Conservation (phyloP, 306 rosid genomes). For the Prunus persica region Prunus_persica_NCBIv2 NC_034014.1:21243501-21244000, state of each 20-base stretch:
- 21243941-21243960: no score
- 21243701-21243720: slow-evolving; percentile 92
- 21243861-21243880: no score
- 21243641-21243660: slow-evolving; percentile 56
- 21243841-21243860: slow-evolving; percentile 73
- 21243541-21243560: slow-evolving; percentile 92
- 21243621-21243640: slow-evolving; percentile 83
- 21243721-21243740: slow-evolving; percentile 77
- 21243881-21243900: no score
- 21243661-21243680: slow-evolving; percentile 57
- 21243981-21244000: no score
- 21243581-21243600: slow-evolving; percentile 34
- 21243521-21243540: slow-evolving; percentile 86
- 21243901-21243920: no score
- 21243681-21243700: slow-evolving; percentile 96
- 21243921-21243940: no score
- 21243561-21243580: slow-evolving; percentile 50
- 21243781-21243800: slow-evolving; percentile 97
- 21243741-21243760: slow-evolving; percentile 76
- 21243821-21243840: slow-evolving; percentile 82
- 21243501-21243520: no score
- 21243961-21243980: no score
- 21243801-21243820: slow-evolving; percentile 80
- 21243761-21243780: slow-evolving; percentile 91
- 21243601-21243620: slow-evolving; percentile 65